Evolutionary conservation across 1,284 basidiomycete genomes (phyloP).

Genomic region (Leccinum fuscescens): DNA sequence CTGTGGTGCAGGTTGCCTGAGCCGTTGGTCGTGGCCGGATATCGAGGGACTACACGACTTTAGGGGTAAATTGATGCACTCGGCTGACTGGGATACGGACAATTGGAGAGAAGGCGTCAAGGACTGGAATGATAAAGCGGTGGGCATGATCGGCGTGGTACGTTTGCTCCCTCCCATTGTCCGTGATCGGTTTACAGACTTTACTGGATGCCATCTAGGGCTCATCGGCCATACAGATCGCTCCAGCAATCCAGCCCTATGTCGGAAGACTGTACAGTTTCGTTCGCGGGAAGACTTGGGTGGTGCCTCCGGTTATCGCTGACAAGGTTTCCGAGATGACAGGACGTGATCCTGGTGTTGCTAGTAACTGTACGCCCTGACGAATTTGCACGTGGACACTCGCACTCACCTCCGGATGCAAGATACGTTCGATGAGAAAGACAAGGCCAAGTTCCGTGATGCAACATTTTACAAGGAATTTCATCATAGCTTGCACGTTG

Average conservation of each 20-base stretch:
- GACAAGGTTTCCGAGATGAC: slow-evolving; percentile 40
- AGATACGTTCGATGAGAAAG: slow-evolving; percentile 55
- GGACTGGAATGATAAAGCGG: slow-evolving; percentile 52
- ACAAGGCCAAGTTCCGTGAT: slow-evolving; percentile 47
- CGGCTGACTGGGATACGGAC: slow-evolving; percentile 53
- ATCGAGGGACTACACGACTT: slow-evolving; percentile 53
- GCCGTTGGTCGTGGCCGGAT: slow-evolving; percentile 59
- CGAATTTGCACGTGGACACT: background rate
- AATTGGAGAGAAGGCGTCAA: slow-evolving; percentile 47
- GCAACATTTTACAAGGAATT: slow-evolving; percentile 50
- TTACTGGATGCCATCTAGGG: slow-evolving; percentile 40
- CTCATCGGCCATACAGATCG: slow-evolving; percentile 64
- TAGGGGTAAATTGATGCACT: slow-evolving; percentile 52
- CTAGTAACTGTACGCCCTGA: slow-evolving; percentile 42
- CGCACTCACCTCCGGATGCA: background rate
- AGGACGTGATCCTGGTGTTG: slow-evolving; percentile 33
- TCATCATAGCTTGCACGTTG: slow-evolving; percentile 48
- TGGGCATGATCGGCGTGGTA: slow-evolving; percentile 64
- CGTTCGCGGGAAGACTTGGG: slow-evolving; percentile 63
- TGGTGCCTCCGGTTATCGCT: slow-evolving; percentile 48
- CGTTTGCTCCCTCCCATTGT: slow-evolving; percentile 14
- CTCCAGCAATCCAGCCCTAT: slow-evolving; percentile 54
- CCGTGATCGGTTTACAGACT: background rate
- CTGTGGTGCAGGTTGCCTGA: slow-evolving; percentile 48
- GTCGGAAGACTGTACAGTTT: slow-evolving; percentile 54